Evolutionary conservation across 2,329 filamentous ascomycete species (phyloP), one percentile per base, ranked within the genome.

Genomic region (Diaporthe capsici): DNA sequence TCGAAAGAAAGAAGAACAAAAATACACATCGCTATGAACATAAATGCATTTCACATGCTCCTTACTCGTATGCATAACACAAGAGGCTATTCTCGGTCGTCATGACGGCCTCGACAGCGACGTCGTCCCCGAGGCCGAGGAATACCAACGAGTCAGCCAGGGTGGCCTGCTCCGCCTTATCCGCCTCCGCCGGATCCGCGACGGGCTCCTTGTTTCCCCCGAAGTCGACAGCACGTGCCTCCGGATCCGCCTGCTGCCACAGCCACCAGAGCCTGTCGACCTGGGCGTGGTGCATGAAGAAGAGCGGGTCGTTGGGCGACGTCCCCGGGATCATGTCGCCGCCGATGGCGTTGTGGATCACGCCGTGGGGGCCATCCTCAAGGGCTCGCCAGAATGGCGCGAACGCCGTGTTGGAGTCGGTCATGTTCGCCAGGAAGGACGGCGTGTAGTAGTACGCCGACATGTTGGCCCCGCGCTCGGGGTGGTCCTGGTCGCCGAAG

Each of bases 401-500:
- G 13, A 68, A 68, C 5, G 12, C 31, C 3, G 20, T 28, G 65
- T 39, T 68, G 31, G 31, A 28, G 0, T 25, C 34, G 22, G 47
- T 28, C 65, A 53, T 53, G 65, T 53, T 13, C 3, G 47, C 34
- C 6, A 68, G 47, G 31, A 53, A 68, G 7, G 31, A 10, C 31
- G 65, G 47, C 47, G 65, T 68, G 47, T 68, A 68, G 65, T 68
- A 68, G 47, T 68, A 53, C 4, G 65, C 65, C 22, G 65, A 68
- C 65, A 68, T 68, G 44, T 53, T 68, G 22, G 65, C 65, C 12
- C 31, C 31, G 84, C 82, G 49, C 83, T 76, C 71, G 80, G 81
- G 42, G 83, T 79, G 0, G 78, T 79, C 77, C 82, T 79, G 76
- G 81, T 82, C 25, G 63, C 22, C 77, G 82, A 83, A 0, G 81